A percentile compares a stretch with the other conserved stretches of the same genome.
These are phyloP conservation scores for Sphaerulina vaccinii DNA, from an alignment of 2,329 filamentous ascomycete species.

Conservation along the genomic window DNA sequence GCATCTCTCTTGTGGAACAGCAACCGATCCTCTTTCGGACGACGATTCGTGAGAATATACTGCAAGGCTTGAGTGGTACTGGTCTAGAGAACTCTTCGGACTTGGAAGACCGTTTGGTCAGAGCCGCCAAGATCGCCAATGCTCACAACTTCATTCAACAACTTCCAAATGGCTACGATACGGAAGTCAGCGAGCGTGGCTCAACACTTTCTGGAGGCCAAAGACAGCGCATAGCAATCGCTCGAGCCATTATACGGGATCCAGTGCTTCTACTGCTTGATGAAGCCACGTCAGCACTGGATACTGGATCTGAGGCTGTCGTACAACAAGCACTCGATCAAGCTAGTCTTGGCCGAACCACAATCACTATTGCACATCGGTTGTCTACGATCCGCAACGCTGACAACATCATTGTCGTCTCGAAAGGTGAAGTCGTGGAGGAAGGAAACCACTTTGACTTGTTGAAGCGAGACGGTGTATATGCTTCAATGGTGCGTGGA, in stretches of 20 bases:
- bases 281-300: constrained; percentile 36
- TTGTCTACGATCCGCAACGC: constrained; percentile 40
- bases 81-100: too few relatives aligned
- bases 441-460: constrained; percentile 36
- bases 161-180: constrained; percentile 51
- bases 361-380: constrained; percentile 43
- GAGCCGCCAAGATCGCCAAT: constrained; percentile 60
- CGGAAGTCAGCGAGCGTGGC: constrained; percentile 46
- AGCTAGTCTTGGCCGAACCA: constrained; percentile 41
- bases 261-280: constrained; percentile 35
- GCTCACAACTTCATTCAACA: constrained; percentile 52
- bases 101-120: too few relatives aligned
- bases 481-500: constrained; percentile 7
- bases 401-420: constrained; percentile 43
- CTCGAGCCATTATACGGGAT: constrained; percentile 38
- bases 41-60: too few relatives aligned
- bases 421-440: constrained; percentile 40
- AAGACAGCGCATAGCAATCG: constrained; percentile 45
- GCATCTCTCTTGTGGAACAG: too few relatives aligned
- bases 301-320: constrained; percentile 29
- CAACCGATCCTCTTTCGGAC: too few relatives aligned
- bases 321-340: constrained; percentile 57
- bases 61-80: too few relatives aligned
- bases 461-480: neutral
- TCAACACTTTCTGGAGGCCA: constrained; percentile 41